Evolutionary conservation across 192 early-diverging fungal species (phyloP), one percentile per base, ranked within the genome.

Genomic region (Thoreauomyces humboldtii): DNA sequence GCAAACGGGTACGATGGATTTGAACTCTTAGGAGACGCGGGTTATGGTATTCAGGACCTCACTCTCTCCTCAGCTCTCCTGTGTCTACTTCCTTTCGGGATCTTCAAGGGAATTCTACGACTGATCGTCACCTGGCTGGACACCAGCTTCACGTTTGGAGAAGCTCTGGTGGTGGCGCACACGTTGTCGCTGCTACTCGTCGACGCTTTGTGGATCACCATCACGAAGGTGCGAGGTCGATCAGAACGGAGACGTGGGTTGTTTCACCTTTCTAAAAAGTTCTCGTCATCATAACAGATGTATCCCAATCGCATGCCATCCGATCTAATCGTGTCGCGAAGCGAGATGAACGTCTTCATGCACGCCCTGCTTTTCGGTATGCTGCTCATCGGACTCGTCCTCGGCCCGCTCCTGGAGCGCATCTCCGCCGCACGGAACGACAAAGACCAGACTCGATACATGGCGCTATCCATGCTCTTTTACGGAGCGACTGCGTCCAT

Each of bases 311-410:
- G 50, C 2, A 34, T 75, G 42, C 73, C 75, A 14, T 12, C 2
- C 12, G 67, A 62, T 38, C 42, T 60, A 12, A 44, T 51, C 25
- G 50, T 59, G 7, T 15, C 34, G 3, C 68, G 70, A 24, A 67
- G 65, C 22, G 71, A 78, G 24, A 60, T 80, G 12, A 63, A 70
- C 22, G 64, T 84, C 21, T 76, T 87, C n/a, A 65, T 82, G 44
- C 78, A 86, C 65, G 82, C 82, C 2, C 59, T 91, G 7, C 71
- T 91, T 19, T 64, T 89, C 4, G 89, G 87, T 2, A 88, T 89
- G 75, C n/a, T 87, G 5, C 48, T 88, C 14, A 84, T 91, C 44
- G 88, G 88, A 14, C 54, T 86, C 2, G 31, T 79, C 7, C 42
- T 77, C 0, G 72, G 65, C 0, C 86, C 87, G 0, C 59, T 88